These are phyloP conservation scores for Fusarium nygamai DNA, from an alignment of 2,329 filamentous ascomycete species.

Conservation along the genomic window DNA sequence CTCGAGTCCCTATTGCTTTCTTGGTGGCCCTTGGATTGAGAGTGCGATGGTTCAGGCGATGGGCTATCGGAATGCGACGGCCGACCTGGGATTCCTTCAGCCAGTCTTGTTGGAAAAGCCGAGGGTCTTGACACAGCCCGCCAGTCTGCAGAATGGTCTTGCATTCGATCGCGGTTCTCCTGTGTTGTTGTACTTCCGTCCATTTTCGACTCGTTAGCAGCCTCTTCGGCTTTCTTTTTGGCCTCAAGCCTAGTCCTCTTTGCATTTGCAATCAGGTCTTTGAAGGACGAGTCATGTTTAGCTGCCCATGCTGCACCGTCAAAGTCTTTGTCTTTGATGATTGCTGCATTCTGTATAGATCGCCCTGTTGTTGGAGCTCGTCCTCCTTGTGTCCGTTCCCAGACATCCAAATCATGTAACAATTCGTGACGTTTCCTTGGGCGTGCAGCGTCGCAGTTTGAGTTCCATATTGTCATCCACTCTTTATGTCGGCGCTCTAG, in stretches of 20 bases:
- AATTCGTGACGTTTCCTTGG: slow-evolving; percentile 78
- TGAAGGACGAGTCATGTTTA: slow-evolving; percentile 79
- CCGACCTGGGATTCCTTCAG: background rate
- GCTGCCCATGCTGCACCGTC: slow-evolving; percentile 80
- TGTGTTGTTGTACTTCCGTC: background rate
- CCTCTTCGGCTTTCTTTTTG: slow-evolving; percentile 44
- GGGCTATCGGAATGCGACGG: background rate
- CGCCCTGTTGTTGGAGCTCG: slow-evolving; percentile 56
- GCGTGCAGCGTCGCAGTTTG: slow-evolving; percentile 86
- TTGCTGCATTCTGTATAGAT: slow-evolving; percentile 50
- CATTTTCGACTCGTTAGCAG: slow-evolving; percentile 3
- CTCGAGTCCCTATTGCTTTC: background rate
- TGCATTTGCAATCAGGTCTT: slow-evolving; percentile 81
- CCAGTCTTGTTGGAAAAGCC: background rate
- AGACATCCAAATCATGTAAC: slow-evolving; percentile 80
- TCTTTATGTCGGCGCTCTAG: slow-evolving; percentile 87
- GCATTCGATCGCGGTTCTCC: background rate
- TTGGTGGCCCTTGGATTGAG: background rate
- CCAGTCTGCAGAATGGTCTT: background rate
- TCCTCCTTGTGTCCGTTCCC: slow-evolving; percentile 85
- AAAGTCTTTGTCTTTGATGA: slow-evolving; percentile 89
- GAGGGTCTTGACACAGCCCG: background rate
- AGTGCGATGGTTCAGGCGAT: background rate
- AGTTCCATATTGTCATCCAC: slow-evolving; percentile 96
- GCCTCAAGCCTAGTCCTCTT: slow-evolving; percentile 62